Percentiles rank a stretch among this genome's conserved stretches.
These are phyloP conservation scores for Colletotrichum tropicicola DNA, from an alignment of 2,329 filamentous ascomycete genomes.

Conservation along the genomic window DNA sequence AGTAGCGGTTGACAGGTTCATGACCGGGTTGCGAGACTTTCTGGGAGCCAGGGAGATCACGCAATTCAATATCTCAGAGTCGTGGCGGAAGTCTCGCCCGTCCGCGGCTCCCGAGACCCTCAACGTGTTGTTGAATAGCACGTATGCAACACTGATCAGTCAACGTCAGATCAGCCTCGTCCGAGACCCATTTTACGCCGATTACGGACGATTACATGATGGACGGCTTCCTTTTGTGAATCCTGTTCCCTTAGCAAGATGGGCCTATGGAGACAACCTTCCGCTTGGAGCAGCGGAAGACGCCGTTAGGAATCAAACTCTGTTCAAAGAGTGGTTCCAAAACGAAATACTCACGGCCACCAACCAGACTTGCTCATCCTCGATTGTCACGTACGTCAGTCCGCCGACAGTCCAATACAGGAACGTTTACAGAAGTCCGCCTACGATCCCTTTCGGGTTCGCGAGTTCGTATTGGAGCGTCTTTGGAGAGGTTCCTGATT, in stretches of 20 bases:
- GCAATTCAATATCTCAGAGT: constrained; percentile 32
- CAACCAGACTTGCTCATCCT: constrained; percentile 22
- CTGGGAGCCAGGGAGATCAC: constrained; percentile 31
- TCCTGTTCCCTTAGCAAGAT: neutral
- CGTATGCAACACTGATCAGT: constrained; percentile 44
- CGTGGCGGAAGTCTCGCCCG: constrained; percentile 33
- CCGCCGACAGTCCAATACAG: neutral
- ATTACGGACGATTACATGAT: constrained; percentile 40
- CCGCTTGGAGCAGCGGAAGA: constrained; percentile 34
- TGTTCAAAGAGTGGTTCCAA: constrained; percentile 57
- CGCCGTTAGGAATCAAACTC: constrained; percentile 58
- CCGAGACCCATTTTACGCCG: constrained; percentile 45
- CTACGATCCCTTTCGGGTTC: constrained; percentile 45
- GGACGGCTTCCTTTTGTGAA: constrained; percentile 2
- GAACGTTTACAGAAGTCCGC: neutral
- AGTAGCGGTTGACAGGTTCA: constrained; percentile 36
- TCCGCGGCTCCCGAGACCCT: neutral
- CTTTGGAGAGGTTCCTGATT: constrained; percentile 47
- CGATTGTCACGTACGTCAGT: neutral
- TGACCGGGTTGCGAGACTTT: constrained; percentile 36
- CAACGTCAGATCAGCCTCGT: constrained; percentile 45
- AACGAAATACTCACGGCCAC: constrained; percentile 49
- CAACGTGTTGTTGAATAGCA: constrained; percentile 38
- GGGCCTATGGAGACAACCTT: neutral
- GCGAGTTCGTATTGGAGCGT: constrained; percentile 39